Base-by-base conservation (phyloP, 2,329 filamentous ascomycete species). In the Phyllosticta citriasiana region DNA sequence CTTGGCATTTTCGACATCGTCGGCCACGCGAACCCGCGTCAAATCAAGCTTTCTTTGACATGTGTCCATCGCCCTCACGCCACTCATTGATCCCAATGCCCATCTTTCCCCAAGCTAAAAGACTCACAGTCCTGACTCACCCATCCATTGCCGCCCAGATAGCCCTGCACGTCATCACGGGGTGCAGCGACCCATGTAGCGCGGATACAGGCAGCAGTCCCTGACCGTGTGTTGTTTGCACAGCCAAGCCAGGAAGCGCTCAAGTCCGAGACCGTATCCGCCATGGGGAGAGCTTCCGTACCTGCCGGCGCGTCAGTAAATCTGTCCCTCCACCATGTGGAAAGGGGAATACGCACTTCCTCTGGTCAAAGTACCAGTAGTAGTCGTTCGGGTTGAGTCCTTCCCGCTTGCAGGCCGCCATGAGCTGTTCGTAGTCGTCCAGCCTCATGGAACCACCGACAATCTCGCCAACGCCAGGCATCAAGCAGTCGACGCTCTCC, bases 301-400 rank as follows among this genome's bases (percentile, higher is more conserved):
- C 76, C 88, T 91, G 65, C 52, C 52, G 47, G 63, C 25, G 54
- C 50, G 30, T 55, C 53, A 25, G 61, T 58, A 26, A 35, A 57
- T 9, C 26, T 14, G 6, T 12, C n/a, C 14, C 57, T 19, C 4
- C 50, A 22, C n/a, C 47, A 30, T 30, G 27, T 50, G 8, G 55
- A 35, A 26, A n/a, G 60, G 22, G 35, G 53, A 55, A 19, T 26
- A 85, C 87, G 80, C 77, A 92, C 89, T 94, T 96, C 73, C 92
- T 83, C 83, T 96, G 91, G 78, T 97, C 94, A 33, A 91, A 95
- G 79, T 97, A 99, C 94, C 94, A 99, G 82, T 95, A 97, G 79
- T 97, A 97, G 54, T 88, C 86, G 68, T 83, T 84, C 22, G 91
- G 85, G 68, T 89, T 85, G 73, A 97, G 95, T 51, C 87, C 88